Evolutionary conservation across 192 early-diverging fungal species (phyloP), one percentile per base, ranked within the genome.

Genomic region (Podochytrium sp.): DNA sequence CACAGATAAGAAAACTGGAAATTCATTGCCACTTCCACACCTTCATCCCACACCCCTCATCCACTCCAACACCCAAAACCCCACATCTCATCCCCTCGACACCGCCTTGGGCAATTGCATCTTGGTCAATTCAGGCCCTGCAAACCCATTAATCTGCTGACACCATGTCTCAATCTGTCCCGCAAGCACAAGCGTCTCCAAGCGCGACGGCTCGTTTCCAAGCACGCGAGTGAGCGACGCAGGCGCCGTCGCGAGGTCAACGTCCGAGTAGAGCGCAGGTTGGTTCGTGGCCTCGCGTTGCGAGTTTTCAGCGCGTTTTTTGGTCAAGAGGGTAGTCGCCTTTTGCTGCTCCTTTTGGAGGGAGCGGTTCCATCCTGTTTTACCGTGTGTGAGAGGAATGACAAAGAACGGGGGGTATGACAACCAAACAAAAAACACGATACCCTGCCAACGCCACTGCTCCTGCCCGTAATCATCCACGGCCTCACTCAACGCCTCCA

Each of bases 91-190:
- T 14, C 50, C 66, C 63, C 74, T 10, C 64, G 74, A 55, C 29
- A 78, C 56, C 27, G 71, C 72, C 72, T 85, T 85, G 25, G 79
- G 74, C 71, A 85, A 29, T 81, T 91, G 98, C 88, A 98, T 88
- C 86, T 95, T 95, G 71, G 93, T 88, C 76, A 99, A 85, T n/a
- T 89, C 91, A 32, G 96, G 96, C 53, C 96, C 98, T 71, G 95
- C 91, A 79, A 92, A 95, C 84, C 95, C 90, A 67, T 94, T 92
- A 43, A 98, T 83, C 83, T 96, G 92, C 84, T 95, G 93, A 80
- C 89, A 92, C 78, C 94, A 92, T 74, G 95, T 93, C 77, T 96
- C 92, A 71, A 98, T 92, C 81, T 96, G 94, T 72, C 92, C 92
- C 33, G 91, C 89, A 65, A 95, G 87, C 73, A 99, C 87, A 76